Evolutionary conservation across 2,329 filamentous ascomycete genomes (phyloP).

Genomic region (Neurospora sp.): DNA sequence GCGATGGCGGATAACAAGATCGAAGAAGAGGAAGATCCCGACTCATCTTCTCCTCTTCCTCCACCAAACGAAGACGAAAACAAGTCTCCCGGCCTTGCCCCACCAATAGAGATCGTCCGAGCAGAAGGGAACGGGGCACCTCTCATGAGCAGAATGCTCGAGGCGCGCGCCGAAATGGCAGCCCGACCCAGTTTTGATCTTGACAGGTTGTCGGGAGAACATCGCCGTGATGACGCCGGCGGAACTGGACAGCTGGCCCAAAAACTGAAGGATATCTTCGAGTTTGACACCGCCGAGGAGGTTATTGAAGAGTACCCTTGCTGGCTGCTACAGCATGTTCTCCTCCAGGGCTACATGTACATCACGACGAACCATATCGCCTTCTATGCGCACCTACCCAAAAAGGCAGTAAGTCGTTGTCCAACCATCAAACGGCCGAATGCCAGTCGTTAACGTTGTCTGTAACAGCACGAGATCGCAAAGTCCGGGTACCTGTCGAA

Average conservation of each 20-base stretch:
- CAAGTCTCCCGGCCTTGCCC: constrained; percentile 7
- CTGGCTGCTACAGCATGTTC: constrained; percentile 82
- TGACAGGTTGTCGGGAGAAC: constrained; percentile 34
- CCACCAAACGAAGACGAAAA: not conserved
- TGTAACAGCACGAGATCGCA: constrained; percentile 52
- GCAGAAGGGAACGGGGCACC: constrained; percentile 48
- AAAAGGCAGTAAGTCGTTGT: constrained; percentile 59
- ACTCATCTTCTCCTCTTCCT: constrained; percentile 5
- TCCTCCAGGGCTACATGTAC: constrained; percentile 93
- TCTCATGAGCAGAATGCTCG: constrained; percentile 69
- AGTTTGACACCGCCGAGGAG: constrained; percentile 71
- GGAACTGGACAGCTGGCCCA: constrained; percentile 49
- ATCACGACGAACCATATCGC: constrained; percentile 88
- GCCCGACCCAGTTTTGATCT: constrained; percentile 48
- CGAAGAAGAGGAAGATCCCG: constrained; percentile 22
- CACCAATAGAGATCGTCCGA: constrained; percentile 20
- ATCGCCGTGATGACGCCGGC: constrained; percentile 23
- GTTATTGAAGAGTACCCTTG: constrained; percentile 90
- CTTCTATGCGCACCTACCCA: constrained; percentile 95
- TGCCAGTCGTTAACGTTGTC: constrained; percentile 1
- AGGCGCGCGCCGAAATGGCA: constrained; percentile 57
- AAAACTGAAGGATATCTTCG: constrained; percentile 74
- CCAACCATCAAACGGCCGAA: not conserved
- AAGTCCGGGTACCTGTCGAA: constrained; percentile 88
- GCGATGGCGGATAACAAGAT: constrained; percentile 21